Evolutionary conservation across 768 basidiomycete species (phyloP), one percentile per base, ranked within the genome.

Genomic region (Rhizopogon roseolus): DNA sequence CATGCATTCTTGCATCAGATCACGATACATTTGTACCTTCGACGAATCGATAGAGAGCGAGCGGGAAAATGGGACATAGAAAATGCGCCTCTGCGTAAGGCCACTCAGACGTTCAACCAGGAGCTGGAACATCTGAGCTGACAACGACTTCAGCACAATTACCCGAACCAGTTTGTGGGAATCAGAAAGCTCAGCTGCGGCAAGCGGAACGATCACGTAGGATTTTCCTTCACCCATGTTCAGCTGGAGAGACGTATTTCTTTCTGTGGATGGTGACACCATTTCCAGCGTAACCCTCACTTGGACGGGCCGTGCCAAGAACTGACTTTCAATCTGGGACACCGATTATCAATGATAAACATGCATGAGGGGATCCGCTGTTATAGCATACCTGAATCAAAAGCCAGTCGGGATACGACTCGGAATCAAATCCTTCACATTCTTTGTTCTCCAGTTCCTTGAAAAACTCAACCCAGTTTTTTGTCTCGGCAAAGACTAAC

Each of bases 261-360:
- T 14, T 2, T 56, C 54, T 0, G 64, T 69, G 1, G 51, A 53
- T 0, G 81, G 80, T 0, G 60, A 50, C 22, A 78, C 76, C 81
- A 82, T 81, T 46, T 79, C 72, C 4, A 58, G 49, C 1, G 79
- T 76, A 8, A 82, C 63, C 0, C 61, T 49, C 0, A 64, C 62
- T 54, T 82, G 81, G 14, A 80, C 58, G 0, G 68, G 66, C 5
- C 81, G 76, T 27, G 71, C 62, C 6, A 73, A 53, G 37, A 82
- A 69, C 48, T 80, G 66, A 6, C 70, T 62, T 52, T 81, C 76
- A 1, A 81, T 69, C 80, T 81, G 48, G 38, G 10, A 46, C 6
- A 6, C 1, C 7, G 6, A 29, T 8, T 44, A 40, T 54, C 29
- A 54, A 22, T 22, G n/a, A n/a, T 22, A 42, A 38, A 39, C 7